Evolutionary conservation across 1,284 basidiomycete species (phyloP).

Genomic region (Sporisorium iseilematis-ciliati): DNA sequence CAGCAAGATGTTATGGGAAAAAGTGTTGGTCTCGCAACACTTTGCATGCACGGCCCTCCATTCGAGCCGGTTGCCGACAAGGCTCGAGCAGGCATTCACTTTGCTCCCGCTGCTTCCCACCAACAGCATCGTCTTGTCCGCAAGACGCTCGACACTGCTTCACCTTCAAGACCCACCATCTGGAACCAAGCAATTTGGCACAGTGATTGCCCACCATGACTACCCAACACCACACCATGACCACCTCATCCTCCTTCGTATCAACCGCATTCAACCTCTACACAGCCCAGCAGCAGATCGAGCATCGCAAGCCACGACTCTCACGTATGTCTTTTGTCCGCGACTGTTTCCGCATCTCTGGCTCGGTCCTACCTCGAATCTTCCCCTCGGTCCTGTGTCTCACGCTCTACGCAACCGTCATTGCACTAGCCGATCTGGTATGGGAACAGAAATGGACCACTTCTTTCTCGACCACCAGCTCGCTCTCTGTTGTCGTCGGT

Average conservation of each 20-base stretch:
- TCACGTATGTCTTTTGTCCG: slow-evolving; percentile 79
- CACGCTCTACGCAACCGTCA: slow-evolving; percentile 77
- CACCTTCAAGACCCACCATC: background rate
- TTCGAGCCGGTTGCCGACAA: background rate
- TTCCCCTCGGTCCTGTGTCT: slow-evolving; percentile 80
- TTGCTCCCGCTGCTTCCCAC: background rate
- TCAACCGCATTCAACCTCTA: slow-evolving; percentile 33
- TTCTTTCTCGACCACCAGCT: slow-evolving; percentile 81
- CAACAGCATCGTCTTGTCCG: too few relatives aligned
- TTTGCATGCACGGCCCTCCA: slow-evolving; percentile 17
- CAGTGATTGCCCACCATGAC: background rate
- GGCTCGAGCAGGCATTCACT: slow-evolving; percentile 4
- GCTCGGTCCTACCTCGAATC: slow-evolving; percentile 74
- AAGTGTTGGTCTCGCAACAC: slow-evolving; percentile 23
- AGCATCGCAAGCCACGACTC: slow-evolving; percentile 30
- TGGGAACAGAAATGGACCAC: slow-evolving; percentile 75
- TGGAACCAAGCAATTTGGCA: background rate
- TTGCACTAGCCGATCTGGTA: slow-evolving; percentile 75
- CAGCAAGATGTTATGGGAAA: slow-evolving; percentile 10
- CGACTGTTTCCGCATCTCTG: slow-evolving; percentile 80
- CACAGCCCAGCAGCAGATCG: slow-evolving; percentile 29
- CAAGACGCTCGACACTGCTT: background rate
- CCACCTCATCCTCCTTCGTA: slow-evolving; percentile 16
- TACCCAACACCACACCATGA: slow-evolving; percentile 2
- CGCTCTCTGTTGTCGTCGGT: slow-evolving; percentile 88